Evolutionary conservation across 352 stramenopile species (phyloP).

Genomic region (Pythium pectinolyticum): DNA sequence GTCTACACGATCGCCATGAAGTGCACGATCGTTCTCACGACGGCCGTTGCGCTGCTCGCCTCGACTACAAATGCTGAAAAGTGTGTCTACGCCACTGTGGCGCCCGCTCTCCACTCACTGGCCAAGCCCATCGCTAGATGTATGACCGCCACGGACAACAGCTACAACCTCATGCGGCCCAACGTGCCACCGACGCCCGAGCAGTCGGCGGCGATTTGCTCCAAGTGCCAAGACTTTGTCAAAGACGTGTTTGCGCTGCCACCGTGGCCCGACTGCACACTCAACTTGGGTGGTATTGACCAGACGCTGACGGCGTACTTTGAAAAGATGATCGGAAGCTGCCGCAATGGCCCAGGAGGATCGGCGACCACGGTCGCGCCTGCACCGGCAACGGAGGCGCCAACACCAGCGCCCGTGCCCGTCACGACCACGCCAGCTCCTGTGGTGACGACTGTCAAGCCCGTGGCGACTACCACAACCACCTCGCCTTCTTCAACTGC

Average conservation of each 20-base stretch:
- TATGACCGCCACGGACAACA: slow-evolving; percentile 16
- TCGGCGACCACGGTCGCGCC: too few species aligned
- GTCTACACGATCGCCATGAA: too few species aligned
- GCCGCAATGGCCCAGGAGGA: too few species aligned
- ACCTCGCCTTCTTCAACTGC: too few species aligned
- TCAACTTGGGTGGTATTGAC: slow-evolving; percentile 22
- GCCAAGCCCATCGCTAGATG: slow-evolving; percentile 17
- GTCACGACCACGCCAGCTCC: too few species aligned
- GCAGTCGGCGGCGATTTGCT: slow-evolving; percentile 20
- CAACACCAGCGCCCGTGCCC: too few species aligned
- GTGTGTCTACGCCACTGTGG: slow-evolving; percentile 23
- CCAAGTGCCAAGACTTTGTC: slow-evolving; percentile 21
- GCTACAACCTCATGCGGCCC: slow-evolving; percentile 22
- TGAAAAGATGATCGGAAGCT: slow-evolving; percentile 22
- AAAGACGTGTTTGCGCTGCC: slow-evolving; percentile 6
- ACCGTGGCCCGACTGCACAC: slow-evolving; percentile 20
- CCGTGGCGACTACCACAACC: too few species aligned
- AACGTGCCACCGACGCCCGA: slow-evolving; percentile 13
- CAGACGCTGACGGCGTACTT: slow-evolving; percentile 26
- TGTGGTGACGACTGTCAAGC: too few species aligned
- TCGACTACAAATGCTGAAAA: slow-evolving; percentile 1
- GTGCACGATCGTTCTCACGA: too few species aligned
- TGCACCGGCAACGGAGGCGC: too few species aligned
- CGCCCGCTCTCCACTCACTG: slow-evolving; percentile 19
- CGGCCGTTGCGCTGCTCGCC: not conserved